Percentiles rank a stretch among this genome's conserved stretches.
Conservation (phyloP, 1,284 basidiomycete species). For the Mrakiaceae sp. region DNA sequence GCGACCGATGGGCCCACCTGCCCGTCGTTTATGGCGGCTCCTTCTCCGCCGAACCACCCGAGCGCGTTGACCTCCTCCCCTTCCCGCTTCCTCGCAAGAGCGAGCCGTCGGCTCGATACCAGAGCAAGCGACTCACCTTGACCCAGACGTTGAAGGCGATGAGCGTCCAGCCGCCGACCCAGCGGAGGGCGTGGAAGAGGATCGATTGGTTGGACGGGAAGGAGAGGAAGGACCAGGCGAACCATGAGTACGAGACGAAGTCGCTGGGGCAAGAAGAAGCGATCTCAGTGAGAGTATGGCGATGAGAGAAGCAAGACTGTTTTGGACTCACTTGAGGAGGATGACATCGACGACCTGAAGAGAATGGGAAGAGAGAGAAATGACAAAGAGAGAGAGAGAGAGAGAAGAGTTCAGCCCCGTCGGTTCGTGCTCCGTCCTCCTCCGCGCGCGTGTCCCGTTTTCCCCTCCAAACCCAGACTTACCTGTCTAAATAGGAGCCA, state of each 20-base stretch:
- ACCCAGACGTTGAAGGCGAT: conserved; percentile 98
- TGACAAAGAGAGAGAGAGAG: neutral
- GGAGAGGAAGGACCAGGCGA: conserved; percentile 82
- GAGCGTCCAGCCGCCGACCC: conserved; percentile 71
- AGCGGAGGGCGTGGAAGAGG: conserved; percentile 68
- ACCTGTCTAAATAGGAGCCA: conserved; percentile 40
- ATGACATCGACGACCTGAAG: conserved; percentile 92
- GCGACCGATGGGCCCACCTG: too few species aligned
- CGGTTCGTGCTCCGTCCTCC: too few species aligned
- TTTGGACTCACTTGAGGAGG: conserved; percentile 65
- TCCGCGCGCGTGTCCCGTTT: neutral
- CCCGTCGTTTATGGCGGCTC: too few species aligned
- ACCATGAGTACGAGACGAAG: conserved; percentile 89
- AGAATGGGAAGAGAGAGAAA: conserved; percentile 79
- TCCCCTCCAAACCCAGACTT: neutral
- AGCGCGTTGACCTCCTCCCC: too few species aligned
- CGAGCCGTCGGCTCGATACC: too few species aligned
- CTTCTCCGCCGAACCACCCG: too few species aligned
- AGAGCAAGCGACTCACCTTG: conserved; percentile 40
- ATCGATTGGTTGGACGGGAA: conserved; percentile 65
- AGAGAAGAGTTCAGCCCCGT: too few species aligned
- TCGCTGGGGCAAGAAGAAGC: conserved; percentile 45
- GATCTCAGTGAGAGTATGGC: neutral
- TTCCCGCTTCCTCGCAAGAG: too few species aligned
- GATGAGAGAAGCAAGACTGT: neutral